Evolutionary conservation across 352 stramenopile genomes (phyloP), one percentile per base, ranked within the genome.

Genomic region (Phytophthora pisi): DNA sequence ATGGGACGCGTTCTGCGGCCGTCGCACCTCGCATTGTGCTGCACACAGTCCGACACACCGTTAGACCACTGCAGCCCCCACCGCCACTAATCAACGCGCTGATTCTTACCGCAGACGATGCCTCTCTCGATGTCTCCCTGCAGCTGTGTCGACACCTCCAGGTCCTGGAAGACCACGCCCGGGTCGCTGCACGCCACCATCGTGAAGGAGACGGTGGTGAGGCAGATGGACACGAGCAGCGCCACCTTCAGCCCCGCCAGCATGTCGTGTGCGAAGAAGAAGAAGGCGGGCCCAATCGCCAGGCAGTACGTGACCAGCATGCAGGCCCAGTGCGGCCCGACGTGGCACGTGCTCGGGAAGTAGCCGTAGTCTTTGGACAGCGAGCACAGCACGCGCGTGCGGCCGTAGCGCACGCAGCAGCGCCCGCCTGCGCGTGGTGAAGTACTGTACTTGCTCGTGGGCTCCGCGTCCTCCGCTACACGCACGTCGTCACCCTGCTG

Each of bases 151-250:
- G 57, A 61, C 31, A 72, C 45, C 18, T 75, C 70, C 26, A 74
- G 68, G 47, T 78, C 73, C 40, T 92, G 68, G 34, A 81, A 91
- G 16, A 95, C 67, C 2, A 95, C 68, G 34, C 86, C 86, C 0
- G 87, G 87, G 61, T 95, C 85, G 43, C 85, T 92, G 66, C 80
- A 92, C 43, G 87, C 87, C 28, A 91, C 82, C 71, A 93, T 79
- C 4, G 83, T 88, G 70, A 93, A 93, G 31, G 82, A 77, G n/a
- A 73, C 61, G 18, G 84, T 90, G 24, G 87, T 89, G 40, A 88
- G 15, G 20, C 79, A 75, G 31, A 88, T 82, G 15, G 82, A 89
- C 10, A 70, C 50, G 6, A 88, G 11, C 24, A 93, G 61, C 38
- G 79, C 74, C 11, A 86, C 57, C 53, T 88, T 77, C 4, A 89